A percentile compares a stretch with the other conserved stretches of the same genome.
Evolutionary conservation across 352 stramenopile genomes (phyloP).

Genomic region (Phytophthora podocarpi): DNA sequence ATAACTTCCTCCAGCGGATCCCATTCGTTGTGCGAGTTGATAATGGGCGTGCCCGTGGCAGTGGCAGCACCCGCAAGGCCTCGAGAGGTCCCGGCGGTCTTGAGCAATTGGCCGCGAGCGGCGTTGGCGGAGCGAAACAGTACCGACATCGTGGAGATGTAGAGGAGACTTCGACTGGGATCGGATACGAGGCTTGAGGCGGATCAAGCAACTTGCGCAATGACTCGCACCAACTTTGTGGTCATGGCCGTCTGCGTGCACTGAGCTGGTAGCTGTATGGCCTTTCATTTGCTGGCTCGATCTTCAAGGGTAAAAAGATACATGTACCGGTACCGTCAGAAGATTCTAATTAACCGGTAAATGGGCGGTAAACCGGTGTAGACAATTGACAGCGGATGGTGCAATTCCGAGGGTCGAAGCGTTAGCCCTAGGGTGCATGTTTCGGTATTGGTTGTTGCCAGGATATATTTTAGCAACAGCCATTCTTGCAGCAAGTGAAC

Average conservation of each 20-base stretch:
- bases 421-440: too few relatives aligned
- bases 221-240: neutral
- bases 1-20: slow-evolving; percentile 92
- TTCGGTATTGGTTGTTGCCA: too few relatives aligned
- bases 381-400: neutral
- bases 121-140: slow-evolving; percentile 7
- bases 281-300: slow-evolving; percentile 17
- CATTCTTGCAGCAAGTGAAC: too few relatives aligned
- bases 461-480: too few relatives aligned
- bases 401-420: too few relatives aligned
- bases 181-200: slow-evolving; percentile 13
- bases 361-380: neutral
- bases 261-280: slow-evolving; percentile 6
- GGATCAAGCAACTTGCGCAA: slow-evolving; percentile 19
- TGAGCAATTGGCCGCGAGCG: slow-evolving; percentile 7
- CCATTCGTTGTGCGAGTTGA: slow-evolving; percentile 93
- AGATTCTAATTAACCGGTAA: slow-evolving; percentile 5
- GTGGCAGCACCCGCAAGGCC: slow-evolving; percentile 19
- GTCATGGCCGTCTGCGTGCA: neutral
- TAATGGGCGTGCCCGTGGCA: slow-evolving; percentile 53
- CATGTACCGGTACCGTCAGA: neutral
- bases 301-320: slow-evolving; percentile 30
- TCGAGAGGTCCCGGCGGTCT: slow-evolving; percentile 1
- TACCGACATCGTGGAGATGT: slow-evolving; percentile 1
- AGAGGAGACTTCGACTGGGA: neutral